Base-by-base conservation (phyloP, 1,139 yeast species). In the Debaryomyces robertsiae region DNA sequence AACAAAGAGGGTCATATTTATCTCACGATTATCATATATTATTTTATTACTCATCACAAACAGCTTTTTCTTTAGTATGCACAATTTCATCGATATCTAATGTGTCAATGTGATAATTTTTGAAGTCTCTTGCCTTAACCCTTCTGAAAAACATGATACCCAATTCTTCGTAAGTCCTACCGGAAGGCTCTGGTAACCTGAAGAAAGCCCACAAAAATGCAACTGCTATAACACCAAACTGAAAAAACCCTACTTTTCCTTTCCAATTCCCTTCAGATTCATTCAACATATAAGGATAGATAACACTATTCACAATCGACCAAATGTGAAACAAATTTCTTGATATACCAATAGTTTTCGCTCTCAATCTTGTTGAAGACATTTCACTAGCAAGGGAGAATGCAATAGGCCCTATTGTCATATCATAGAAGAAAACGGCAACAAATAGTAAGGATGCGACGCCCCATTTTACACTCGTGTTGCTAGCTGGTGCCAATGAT, bases 191-290 rank as follows among this genome's bases (percentile, higher is more conserved):
- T 3, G 87, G 87, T 37, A 81, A 63, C 38, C 77, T 71, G 56
- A 79, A 79, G 57, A 56, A 77, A 30, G 65, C 52, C 83, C 83
- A 75, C 33, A 67, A 44, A 24, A 63, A 54, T 36, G 67, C 60
- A 17, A 63, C 13, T 3, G 72, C 43, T 16, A 75, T 63, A 39
- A 76, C 58, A 0, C 76, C 84, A 18, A 75, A 80, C 74, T 78
- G 80, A 53, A 81, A 68, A 54, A 77, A 77, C 2, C 79, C 84
- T 11, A 81, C 68, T 57, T 80, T 79, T 28, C 82, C 85, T 44
- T 73, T 67, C 79, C 80, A 69, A 50, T 77, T 69, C 68, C 80
- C 77, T 9, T 75, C 75, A 13, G 71, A 65, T 2, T 81, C 78
- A 55, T 78, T 79, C 54, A 81, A 67, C 82, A 80, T 74, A 54